Base-by-base conservation (phyloP, 1,139 yeast genomes). In the Magnusiomyces ingens region DNA sequence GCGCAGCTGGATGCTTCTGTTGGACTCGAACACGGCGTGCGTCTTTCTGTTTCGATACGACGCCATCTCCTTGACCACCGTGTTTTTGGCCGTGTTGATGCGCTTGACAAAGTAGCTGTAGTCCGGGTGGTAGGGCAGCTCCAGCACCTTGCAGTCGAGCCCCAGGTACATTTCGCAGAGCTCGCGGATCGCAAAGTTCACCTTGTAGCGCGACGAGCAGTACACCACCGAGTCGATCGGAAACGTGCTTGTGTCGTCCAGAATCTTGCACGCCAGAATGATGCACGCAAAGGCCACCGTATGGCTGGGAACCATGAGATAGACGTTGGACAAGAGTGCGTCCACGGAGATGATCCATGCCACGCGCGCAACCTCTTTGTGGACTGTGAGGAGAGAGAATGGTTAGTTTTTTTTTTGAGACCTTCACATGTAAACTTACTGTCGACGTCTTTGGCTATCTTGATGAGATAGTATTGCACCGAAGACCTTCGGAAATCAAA, bases 261-360 rank as follows among this genome's bases (percentile, higher is more conserved):
- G 48, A 22, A 79, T 60, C 51, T 77, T 76, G 12, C 73, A 69
- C 2, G 86, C 80, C 40, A 82, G 64, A 45, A 73, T 72, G 29
- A 84, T 69, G 35, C 82, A 78, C 1, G 91, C 88, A 54, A 89
- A 67, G 0, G 97, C 94, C 48, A 85, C 80, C 43, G 86, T 78
- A 66, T 90, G 95, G 1, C 91, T 84, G 0, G 98, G 95, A 15
- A 81, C 76, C 64, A 81, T 82, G 42, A 93, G 69, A 17, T 83
- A 79, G 18, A 85, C 75, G 41, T 86, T 87, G 1, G 96, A 82
- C 53, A 83, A 79, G 66, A 84, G 81, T 13, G 85, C 75, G 65
- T 93, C 99, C 60, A 82, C 81, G 15, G 84, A 75, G 3, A 91
- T 75, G 22, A 81, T 70, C 96, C 97, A 93, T 2, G 91, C 82